phyloP scores from a whole-genome alignment of 1,139 yeast species.

The Candida glucosophila region DNA sequence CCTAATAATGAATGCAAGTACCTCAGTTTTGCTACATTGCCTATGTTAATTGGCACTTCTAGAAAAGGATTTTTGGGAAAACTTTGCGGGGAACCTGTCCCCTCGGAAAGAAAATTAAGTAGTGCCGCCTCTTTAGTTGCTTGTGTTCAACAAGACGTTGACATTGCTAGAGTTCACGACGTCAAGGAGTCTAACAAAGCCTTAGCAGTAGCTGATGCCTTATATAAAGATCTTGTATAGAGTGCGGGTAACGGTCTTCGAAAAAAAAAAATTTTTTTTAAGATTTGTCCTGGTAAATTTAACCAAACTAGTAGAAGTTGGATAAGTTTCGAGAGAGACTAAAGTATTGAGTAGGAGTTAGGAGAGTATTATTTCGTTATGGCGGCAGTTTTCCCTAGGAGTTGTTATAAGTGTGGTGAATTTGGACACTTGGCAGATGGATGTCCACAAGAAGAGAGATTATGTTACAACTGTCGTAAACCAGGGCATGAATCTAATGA shows the following conservation, averaged over 20 bases:
- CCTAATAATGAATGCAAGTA: conserved; percentile 18
- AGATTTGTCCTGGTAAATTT: conserved; percentile 1
- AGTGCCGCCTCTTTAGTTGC: conserved; percentile 74
- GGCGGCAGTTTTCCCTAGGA: conserved; percentile 71
- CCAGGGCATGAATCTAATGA: conserved; percentile 87
- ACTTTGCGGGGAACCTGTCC: conserved; percentile 40
- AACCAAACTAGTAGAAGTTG: neutral
- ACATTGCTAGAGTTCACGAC: conserved; percentile 87
- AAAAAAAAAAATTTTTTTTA: conserved; percentile 4
- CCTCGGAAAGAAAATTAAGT: conserved; percentile 60
- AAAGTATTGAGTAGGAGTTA: conserved; percentile 3
- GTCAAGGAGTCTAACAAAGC: conserved; percentile 60
- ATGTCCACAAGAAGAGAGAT: conserved; percentile 74
- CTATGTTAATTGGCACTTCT: conserved; percentile 79
- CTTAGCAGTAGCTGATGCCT: conserved; percentile 66
- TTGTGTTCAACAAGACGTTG: conserved; percentile 64
- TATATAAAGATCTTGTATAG: conserved; percentile 39
- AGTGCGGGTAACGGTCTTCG: conserved; percentile 7
- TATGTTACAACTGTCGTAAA: conserved; percentile 88
- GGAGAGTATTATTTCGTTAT: conserved; percentile 13
- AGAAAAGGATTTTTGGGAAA: conserved; percentile 81
- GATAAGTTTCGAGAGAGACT: conserved; percentile 1
- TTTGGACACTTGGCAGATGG: conserved; percentile 86
- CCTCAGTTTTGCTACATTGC: conserved; percentile 41
- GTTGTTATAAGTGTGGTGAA: conserved; percentile 89